These are phyloP conservation scores for Ailanthus altissimus DNA, from an alignment of 345 rosid species.

Conservation along the genomic window DNA sequence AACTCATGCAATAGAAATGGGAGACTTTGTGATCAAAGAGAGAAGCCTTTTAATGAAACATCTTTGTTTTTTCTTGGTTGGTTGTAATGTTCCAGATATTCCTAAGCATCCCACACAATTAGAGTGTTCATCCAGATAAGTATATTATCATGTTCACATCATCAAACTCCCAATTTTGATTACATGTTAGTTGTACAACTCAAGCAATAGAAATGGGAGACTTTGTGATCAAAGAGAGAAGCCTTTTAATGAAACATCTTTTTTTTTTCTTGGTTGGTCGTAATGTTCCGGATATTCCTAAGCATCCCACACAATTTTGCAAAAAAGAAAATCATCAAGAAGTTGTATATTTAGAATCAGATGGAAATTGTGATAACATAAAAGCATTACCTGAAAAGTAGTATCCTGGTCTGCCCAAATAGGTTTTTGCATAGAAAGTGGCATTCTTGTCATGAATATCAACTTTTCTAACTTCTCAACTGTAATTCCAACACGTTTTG, in stretches of 20 bases:
- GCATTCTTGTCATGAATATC: constrained; percentile 50
- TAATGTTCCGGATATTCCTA: not conserved
- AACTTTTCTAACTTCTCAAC: constrained; percentile 59
- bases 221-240: not conserved
- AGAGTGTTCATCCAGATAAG: not conserved
- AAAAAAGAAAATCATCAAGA: constrained; percentile 4
- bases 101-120: not conserved
- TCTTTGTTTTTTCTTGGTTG: not conserved
- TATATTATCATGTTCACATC: not conserved
- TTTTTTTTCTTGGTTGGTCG: not conserved
- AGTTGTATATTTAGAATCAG: not conserved
- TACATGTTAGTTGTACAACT: not conserved
- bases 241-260: not conserved
- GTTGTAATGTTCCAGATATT: not conserved
- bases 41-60: not conserved
- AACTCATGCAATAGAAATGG: not conserved
- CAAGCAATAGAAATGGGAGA: not conserved
- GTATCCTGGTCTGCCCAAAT: constrained; percentile 77
- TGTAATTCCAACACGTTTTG: constrained; percentile 68
- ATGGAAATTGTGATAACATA: not conserved
- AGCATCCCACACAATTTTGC: no score
- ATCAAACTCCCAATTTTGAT: not conserved
- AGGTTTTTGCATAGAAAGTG: constrained; percentile 70
- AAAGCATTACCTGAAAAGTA: constrained; percentile 64
- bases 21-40: not conserved